A percentile compares a stretch with the other conserved stretches of the same genome.
phyloP scores from a whole-genome alignment of 2,329 filamentous ascomycete genomes.

The Chaetomium sp. region DNA sequence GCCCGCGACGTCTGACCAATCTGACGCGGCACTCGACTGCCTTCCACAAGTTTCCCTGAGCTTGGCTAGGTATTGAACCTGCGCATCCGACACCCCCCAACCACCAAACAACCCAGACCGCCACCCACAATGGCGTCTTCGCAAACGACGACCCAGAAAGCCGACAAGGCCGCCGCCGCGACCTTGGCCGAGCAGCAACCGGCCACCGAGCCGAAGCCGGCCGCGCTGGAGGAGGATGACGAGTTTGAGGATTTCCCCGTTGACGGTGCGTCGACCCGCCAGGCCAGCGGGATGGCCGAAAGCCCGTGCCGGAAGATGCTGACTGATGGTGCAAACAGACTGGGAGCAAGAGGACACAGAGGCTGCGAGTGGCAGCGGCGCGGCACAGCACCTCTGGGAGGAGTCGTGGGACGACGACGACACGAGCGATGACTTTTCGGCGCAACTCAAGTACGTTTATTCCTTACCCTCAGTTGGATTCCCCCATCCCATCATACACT shows the following conservation, averaged over 20 bases:
- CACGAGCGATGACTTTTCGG: constrained; percentile 92
- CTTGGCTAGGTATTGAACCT: not conserved
- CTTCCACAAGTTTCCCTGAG: constrained; percentile 2
- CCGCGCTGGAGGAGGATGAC: constrained; percentile 90
- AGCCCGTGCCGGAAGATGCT: not conserved
- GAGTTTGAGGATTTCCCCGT: constrained; percentile 99
- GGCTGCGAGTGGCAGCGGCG: constrained; percentile 68
- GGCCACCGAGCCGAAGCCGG: constrained; percentile 64
- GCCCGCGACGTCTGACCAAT: not conserved
- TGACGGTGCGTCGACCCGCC: constrained; percentile 65
- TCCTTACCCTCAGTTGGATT: not conserved
- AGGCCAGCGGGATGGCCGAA: too few species aligned
- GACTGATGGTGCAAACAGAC: constrained; percentile 56
- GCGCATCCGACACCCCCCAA: not conserved
- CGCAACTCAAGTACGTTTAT: constrained; percentile 79
- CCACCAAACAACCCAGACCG: not conserved
- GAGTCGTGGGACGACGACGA: constrained; percentile 99
- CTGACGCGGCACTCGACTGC: constrained; percentile 1
- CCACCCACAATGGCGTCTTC: constrained; percentile 22
- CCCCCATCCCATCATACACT: not conserved
- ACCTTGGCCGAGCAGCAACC: constrained; percentile 48
- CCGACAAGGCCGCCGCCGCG: constrained; percentile 47
- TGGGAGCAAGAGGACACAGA: constrained; percentile 93
- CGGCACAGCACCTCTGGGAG: constrained; percentile 86
- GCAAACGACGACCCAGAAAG: constrained; percentile 35